Evolutionary conservation across 2,329 filamentous ascomycete species (phyloP).

Genomic region (Arthroderma sp.): DNA sequence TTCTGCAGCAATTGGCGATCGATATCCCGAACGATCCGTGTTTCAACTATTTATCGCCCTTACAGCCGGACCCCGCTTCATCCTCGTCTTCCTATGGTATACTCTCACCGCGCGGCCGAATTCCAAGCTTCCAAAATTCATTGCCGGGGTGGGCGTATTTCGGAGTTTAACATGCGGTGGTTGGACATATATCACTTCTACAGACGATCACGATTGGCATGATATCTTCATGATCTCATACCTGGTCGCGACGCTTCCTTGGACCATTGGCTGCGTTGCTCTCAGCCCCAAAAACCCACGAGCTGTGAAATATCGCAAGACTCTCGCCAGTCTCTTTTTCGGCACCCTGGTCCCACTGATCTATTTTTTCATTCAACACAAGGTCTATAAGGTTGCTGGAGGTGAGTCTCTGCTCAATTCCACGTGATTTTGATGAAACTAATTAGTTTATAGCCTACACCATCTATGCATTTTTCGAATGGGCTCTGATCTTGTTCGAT

Average conservation of each 20-base stretch:
- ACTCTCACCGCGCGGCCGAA: conserved; percentile 68
- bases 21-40: conserved; percentile 89
- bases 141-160: conserved; percentile 68
- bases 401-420: conserved; percentile 44
- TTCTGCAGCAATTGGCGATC: conserved; percentile 90
- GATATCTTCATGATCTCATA: conserved; percentile 99
- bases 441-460: conserved; percentile 62
- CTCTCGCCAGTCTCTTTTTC: conserved; percentile 72
- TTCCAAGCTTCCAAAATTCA: conserved; percentile 63
- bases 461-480: conserved; percentile 95
- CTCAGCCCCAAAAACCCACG: conserved; percentile 72
- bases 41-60: conserved; percentile 97
- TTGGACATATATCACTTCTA: conserved; percentile 97
- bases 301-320: conserved; percentile 80
- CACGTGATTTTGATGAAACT: neutral
- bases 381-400: conserved; percentile 84
- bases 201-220: conserved; percentile 96
- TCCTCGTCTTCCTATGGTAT: conserved; percentile 84
- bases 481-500: conserved; percentile 86
- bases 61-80: conserved; percentile 85
- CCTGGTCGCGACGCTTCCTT: conserved; percentile 82
- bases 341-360: conserved; percentile 78
- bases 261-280: conserved; percentile 82
- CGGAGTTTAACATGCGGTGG: conserved; percentile 89
- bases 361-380: conserved; percentile 98